Base-by-base conservation (phyloP, 2,329 filamentous ascomycete genomes). In the Blumeriella jaapii region DNA sequence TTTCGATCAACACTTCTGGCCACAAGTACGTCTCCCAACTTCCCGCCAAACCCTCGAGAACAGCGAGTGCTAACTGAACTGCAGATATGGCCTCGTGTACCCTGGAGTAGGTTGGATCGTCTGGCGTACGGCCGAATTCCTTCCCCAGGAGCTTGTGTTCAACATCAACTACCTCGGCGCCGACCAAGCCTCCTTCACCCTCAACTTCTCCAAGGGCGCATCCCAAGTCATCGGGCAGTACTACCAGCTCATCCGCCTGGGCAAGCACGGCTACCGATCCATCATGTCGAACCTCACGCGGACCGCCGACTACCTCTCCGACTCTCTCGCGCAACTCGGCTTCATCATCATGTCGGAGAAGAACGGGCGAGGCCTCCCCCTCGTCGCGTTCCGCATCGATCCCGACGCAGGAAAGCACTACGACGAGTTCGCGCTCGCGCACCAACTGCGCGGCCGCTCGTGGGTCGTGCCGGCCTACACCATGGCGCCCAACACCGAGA, bases 131-230 rank as follows among this genome's bases (percentile, higher is more conserved):
- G 73, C 83, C 32, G 79, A 91, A 58, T 91, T 69, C 61, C 71
- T 94, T 2, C 89, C 89, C 6, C 71, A 56, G 55, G 87, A 95
- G 54, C 77, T 95, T 14, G 85, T 96, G 52, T 96, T 96, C 74
- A 95, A 94, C 69, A 95, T 96, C 71, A 95, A 95, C 70, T 96
- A 96, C 63, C 79, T 95, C 5, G 89, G 89, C 31, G 87, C 89
- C 8, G 85, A 95, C 55, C 89, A 96, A 59, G 81, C 86, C 2
- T 94, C 85, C 3, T 95, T 95, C 64, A 95, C 89, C 0, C 75
- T 96, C 40, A 96, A 96, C 68, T 96, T 96, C 67, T 93, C 83
- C 55, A 93, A 94, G 59, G 87, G 87, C 38, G 89, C 89, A 9
- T 85, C 81, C 5, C 87, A 95, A 56, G 83, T 95, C 54, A 93